A percentile compares a stretch with the other conserved stretches of the same genome.
These are phyloP conservation scores for Chaetomiaceae sp. DNA, from an alignment of 2,329 filamentous ascomycete species.

Conservation along the genomic window DNA sequence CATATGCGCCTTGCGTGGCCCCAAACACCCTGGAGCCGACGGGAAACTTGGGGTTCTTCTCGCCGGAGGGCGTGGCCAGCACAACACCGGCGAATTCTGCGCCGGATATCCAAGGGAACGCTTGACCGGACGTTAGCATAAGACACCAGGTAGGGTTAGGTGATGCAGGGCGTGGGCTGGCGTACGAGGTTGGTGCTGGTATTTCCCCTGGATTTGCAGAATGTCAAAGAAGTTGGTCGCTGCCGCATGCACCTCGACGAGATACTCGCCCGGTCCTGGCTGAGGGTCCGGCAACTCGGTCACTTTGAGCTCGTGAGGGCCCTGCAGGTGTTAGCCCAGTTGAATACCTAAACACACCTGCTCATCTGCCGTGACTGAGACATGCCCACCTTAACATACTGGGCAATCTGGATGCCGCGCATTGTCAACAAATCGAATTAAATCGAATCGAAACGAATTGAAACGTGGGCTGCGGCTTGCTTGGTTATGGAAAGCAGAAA, in stretches of 20 bases:
- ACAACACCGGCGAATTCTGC: conserved; percentile 81
- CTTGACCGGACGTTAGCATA: conserved; percentile 28
- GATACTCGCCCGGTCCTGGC: conserved; percentile 68
- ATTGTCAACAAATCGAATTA: conserved; percentile 20
- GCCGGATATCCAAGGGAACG: conserved; percentile 81
- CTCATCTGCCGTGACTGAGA: background rate
- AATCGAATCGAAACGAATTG: background rate
- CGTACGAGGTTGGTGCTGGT: conserved; percentile 68
- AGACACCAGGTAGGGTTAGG: background rate
- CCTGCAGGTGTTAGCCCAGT: conserved; percentile 40
- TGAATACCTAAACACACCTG: background rate
- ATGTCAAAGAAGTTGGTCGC: conserved; percentile 98
- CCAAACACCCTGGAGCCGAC: conserved; percentile 82
- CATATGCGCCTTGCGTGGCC: conserved; percentile 78
- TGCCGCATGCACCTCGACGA: conserved; percentile 78
- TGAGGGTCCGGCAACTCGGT: conserved; percentile 66
- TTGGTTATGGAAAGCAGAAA: too few species aligned
- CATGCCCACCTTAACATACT: conserved; percentile 31
- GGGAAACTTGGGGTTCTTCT: conserved; percentile 56
- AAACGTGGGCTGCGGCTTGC: too few species aligned
- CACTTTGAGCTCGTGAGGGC: conserved; percentile 72
- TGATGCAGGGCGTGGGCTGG: background rate
- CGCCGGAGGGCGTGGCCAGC: conserved; percentile 54
- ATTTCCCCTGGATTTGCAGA: conserved; percentile 90
- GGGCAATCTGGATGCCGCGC: conserved; percentile 30